phyloP scores from a whole-genome alignment of 441 rosid species.

The Euphorbia celastroides region DNA sequence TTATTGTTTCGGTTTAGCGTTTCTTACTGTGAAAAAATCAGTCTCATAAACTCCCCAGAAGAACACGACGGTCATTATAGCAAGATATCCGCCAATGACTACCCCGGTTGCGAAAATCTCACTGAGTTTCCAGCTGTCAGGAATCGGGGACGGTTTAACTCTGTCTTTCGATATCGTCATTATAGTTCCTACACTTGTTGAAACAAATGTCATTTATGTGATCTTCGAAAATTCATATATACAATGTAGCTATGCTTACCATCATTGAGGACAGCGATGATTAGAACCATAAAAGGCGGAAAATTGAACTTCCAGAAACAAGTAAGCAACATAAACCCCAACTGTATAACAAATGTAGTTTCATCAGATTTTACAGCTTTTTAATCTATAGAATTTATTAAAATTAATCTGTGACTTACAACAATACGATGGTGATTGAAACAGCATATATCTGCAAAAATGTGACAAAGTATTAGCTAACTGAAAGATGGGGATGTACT shows the following conservation, averaged over 20 bases:
- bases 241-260: slow-evolving; percentile 37
- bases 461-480: neutral
- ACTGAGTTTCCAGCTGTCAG: slow-evolving; percentile 83
- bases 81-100: slow-evolving; percentile 71
- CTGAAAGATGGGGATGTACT: neutral
- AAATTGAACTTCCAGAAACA: slow-evolving; percentile 83
- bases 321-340: slow-evolving; percentile 87
- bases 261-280: slow-evolving; percentile 85
- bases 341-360: slow-evolving; percentile 32
- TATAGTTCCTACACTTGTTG: slow-evolving; percentile 46
- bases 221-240: neutral
- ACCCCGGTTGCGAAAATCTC: slow-evolving; percentile 84
- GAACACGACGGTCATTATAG: slow-evolving; percentile 60
- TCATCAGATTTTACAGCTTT: neutral
- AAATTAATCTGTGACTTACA: slow-evolving; percentile 38
- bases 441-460: slow-evolving; percentile 79
- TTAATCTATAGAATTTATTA: neutral
- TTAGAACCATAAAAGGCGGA: slow-evolving; percentile 89
- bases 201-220: neutral
- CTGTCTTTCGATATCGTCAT: slow-evolving; percentile 93
- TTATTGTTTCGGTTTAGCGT: neutral
- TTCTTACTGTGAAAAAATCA: slow-evolving; percentile 55
- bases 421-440: slow-evolving; percentile 95
- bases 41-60: slow-evolving; percentile 60
- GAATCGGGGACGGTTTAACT: slow-evolving; percentile 80